Percentiles rank a stretch among this genome's conserved stretches.
These are phyloP conservation scores for Euphorbia schlechtendalii DNA, from an alignment of 441 rosid genomes.

Conservation along the genomic window DNA sequence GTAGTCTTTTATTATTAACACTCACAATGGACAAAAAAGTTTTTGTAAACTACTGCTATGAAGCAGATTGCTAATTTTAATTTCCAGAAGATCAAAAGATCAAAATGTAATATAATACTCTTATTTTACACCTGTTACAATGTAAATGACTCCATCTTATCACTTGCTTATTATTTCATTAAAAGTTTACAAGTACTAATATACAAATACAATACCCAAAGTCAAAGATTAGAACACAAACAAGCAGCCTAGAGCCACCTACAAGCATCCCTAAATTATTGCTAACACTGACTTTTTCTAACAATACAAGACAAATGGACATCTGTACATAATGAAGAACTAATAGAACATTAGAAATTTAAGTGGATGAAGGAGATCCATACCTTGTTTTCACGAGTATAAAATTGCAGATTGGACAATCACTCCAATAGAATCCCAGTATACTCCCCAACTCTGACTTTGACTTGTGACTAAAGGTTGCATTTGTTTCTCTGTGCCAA, in stretches of 20 bases:
- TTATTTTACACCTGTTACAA: no score
- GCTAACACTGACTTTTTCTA: neutral
- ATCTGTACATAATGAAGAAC: neutral
- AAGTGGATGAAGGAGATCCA: no score
- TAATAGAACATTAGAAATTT: no score
- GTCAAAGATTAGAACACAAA: no score
- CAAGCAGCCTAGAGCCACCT: no score
- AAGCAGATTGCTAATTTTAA: conserved; percentile 1
- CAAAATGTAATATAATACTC: neutral
- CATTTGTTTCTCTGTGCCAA: conserved; percentile 65
- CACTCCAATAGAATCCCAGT: conserved; percentile 95
- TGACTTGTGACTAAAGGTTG: conserved; percentile 53
- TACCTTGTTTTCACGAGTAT: conserved; percentile 91
- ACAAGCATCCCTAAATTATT: no score
- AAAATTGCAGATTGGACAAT: conserved; percentile 78
- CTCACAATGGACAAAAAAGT: no score
- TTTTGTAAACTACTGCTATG: neutral
- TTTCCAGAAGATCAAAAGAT: neutral
- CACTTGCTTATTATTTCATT: no score
- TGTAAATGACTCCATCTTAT: no score
- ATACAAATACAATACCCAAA: no score
- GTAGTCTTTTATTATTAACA: no score
- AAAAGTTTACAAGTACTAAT: no score
- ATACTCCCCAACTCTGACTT: conserved; percentile 73
- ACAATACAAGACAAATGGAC: neutral